Percentiles rank a stretch among this genome's conserved stretches.
These are phyloP conservation scores for Penicillium sp. DNA, from an alignment of 2,329 filamentous ascomycete genomes.

Conservation along the genomic window DNA sequence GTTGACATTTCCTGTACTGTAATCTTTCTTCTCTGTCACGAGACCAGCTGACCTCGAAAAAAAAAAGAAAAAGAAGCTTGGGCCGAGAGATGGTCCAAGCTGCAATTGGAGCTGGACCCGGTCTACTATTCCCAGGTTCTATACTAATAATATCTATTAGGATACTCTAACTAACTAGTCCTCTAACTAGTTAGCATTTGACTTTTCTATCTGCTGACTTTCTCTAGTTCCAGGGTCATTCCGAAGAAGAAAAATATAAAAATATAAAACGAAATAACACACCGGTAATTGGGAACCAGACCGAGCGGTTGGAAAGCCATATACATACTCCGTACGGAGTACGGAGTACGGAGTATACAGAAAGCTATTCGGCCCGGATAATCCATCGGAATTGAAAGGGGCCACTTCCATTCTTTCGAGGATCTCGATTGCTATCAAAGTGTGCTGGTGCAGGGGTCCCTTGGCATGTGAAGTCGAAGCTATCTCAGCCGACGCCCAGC, in stretches of 20 bases:
- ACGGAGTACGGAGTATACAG: too few species aligned
- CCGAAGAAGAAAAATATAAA: neutral
- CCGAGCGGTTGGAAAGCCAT: neutral
- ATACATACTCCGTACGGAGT: too few species aligned
- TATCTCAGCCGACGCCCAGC: conserved; percentile 20
- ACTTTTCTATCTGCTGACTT: neutral
- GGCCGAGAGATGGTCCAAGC: conserved; percentile 12
- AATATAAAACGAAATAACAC: neutral
- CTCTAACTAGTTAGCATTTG: neutral
- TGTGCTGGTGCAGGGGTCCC: conserved; percentile 14
- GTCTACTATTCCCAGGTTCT: neutral
- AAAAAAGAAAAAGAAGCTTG: conserved; percentile 18
- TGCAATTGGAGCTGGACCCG: conserved; percentile 11
- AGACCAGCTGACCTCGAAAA: conserved; percentile 24
- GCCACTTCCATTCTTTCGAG: conserved; percentile 5
- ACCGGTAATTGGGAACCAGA: conserved; percentile 1
- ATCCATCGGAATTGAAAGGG: conserved; percentile 1
- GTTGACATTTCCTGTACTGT: conserved; percentile 3
- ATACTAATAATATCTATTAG: neutral
- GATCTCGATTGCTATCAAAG: neutral
- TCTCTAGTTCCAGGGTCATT: neutral
- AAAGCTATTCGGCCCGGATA: neutral
- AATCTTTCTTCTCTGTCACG: conserved; percentile 13
- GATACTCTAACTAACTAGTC: neutral
- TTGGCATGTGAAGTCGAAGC: conserved; percentile 21